These are phyloP conservation scores for Lachancea mirantina DNA, from an alignment of 805 yeast genomes.

Conservation along the genomic window DNA sequence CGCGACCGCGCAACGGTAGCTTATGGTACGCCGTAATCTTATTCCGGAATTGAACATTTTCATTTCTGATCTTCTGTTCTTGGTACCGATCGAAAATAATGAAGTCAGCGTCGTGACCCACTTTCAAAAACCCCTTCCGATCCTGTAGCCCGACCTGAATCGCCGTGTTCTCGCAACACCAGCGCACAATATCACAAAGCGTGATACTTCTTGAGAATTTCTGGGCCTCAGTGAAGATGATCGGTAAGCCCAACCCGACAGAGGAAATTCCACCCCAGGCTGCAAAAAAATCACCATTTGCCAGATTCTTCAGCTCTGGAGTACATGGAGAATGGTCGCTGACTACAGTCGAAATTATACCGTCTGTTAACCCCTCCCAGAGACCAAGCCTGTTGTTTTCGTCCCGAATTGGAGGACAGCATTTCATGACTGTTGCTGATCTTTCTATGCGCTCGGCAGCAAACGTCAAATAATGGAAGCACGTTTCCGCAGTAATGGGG, in stretches of 20 bases:
- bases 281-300: conserved; percentile 76
- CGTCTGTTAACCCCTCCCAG: conserved; percentile 69
- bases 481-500: conserved; percentile 82
- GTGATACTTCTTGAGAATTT: conserved; percentile 43
- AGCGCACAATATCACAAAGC: conserved; percentile 56
- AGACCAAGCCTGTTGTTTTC: conserved; percentile 61
- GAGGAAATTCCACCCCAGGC: conserved; percentile 98
- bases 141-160: conserved; percentile 72
- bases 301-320: conserved; percentile 77
- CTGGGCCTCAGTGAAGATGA: conserved; percentile 68
- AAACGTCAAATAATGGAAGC: conserved; percentile 83
- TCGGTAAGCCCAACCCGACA: conserved; percentile 83
- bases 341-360: conserved; percentile 74
- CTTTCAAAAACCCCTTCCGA: conserved; percentile 61
- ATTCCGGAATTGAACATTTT: conserved; percentile 66
- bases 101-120: conserved; percentile 85
- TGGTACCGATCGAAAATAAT: conserved; percentile 67
- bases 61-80: conserved; percentile 44
- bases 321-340: conserved; percentile 97
- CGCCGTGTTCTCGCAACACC: conserved; percentile 84
- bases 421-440: conserved; percentile 77
- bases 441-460: conserved; percentile 71
- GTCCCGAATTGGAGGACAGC: conserved; percentile 90
- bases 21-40: conserved; percentile 87
- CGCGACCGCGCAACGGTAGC: conserved; percentile 57